Percentiles rank a stretch among this genome's conserved stretches.
Conservation (phyloP, 148 eudicot genomes). For the Camellia lanceoleosa region DNA sequence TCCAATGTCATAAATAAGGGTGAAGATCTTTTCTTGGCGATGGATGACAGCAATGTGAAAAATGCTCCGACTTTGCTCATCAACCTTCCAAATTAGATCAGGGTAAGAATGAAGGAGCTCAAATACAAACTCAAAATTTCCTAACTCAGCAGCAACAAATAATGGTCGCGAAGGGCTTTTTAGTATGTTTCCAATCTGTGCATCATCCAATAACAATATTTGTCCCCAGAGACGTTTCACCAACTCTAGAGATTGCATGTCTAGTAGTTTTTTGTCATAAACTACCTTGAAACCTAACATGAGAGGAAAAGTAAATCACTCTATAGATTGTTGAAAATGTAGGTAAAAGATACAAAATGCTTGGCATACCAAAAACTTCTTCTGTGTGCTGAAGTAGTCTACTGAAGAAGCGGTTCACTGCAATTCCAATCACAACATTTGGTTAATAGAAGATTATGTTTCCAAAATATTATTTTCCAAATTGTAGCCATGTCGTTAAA, state of each 20-base stretch:
- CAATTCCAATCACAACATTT: not conserved
- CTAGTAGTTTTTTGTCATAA: not conserved
- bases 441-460: not conserved
- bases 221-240: constrained; percentile 15
- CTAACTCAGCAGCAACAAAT: constrained; percentile 31
- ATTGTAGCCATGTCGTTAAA: too few species aligned
- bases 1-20: constrained; percentile 40
- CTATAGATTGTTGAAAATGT: not conserved
- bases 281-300: constrained; percentile 7
- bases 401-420: not conserved
- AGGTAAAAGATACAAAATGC: not conserved
- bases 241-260: constrained; percentile 9
- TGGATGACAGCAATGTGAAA: constrained; percentile 44
- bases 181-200: constrained; percentile 11
- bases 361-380: not conserved
- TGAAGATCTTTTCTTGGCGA: constrained; percentile 43
- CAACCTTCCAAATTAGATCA: constrained; percentile 44
- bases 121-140: constrained; percentile 36
- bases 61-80: constrained; percentile 33
- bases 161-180: constrained; percentile 17
- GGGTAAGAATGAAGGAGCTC: constrained; percentile 38
- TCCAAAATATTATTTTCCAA: not conserved
- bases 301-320: not conserved
- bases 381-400: not conserved
- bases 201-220: constrained; percentile 14